phyloP scores from a whole-genome alignment of 2,329 filamentous ascomycete species.

The Knufia petricola region DNA sequence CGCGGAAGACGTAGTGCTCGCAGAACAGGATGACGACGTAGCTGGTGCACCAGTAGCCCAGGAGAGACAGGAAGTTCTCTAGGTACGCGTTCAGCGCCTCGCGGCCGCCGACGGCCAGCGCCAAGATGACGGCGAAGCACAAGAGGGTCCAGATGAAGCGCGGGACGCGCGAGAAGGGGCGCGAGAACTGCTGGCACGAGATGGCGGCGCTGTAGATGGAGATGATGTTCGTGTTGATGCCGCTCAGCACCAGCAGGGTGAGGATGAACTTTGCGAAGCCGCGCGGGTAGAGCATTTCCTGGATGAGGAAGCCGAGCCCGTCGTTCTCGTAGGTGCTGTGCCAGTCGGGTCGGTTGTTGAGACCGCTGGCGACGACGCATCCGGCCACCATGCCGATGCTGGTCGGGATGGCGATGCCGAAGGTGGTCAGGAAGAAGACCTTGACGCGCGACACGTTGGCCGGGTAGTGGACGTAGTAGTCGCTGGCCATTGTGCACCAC shows the following conservation, averaged over 20 bases:
- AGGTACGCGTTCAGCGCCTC: constrained; percentile 37
- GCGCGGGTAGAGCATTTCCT: constrained; percentile 36
- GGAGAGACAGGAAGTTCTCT: constrained; percentile 39
- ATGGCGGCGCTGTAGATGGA: constrained; percentile 32
- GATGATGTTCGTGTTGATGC: constrained; percentile 41
- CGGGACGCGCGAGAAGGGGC: constrained; percentile 36
- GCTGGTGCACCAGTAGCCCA: constrained; percentile 44
- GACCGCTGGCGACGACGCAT: constrained; percentile 35
- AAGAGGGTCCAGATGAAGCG: constrained; percentile 41
- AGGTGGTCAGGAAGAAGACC: constrained; percentile 38
- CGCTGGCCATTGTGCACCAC: constrained; percentile 22
- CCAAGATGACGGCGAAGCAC: constrained; percentile 38
- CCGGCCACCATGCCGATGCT: constrained; percentile 42
- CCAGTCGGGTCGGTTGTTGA: constrained; percentile 36
- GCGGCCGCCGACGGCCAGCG: constrained; percentile 35
- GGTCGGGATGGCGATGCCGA: constrained; percentile 41
- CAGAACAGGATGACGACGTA: constrained; percentile 41
- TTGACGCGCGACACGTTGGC: constrained; percentile 15
- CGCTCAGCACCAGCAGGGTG: constrained; percentile 32
- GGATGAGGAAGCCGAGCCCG: constrained; percentile 39
- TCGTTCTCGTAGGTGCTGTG: constrained; percentile 29
- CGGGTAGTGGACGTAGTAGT: constrained; percentile 24
- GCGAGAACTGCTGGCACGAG: constrained; percentile 33
- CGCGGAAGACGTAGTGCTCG: constrained; percentile 43
- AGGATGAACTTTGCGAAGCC: constrained; percentile 40